Percentiles rank a stretch among this genome's conserved stretches.
Evolutionary conservation across 148 eudicot species (phyloP).

Genomic region (Selenicereus undatus): DNA sequence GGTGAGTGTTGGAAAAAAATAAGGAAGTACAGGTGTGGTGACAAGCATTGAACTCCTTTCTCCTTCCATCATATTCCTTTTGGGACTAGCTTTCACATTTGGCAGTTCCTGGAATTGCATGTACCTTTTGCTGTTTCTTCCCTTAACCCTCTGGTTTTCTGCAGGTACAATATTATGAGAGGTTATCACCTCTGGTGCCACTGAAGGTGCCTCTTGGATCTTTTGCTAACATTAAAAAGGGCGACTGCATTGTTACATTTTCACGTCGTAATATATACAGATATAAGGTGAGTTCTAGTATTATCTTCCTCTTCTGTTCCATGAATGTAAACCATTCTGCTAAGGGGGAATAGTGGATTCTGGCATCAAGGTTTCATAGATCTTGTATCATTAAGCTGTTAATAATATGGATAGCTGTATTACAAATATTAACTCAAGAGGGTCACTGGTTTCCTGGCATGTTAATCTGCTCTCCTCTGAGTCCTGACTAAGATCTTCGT

Average conservation of each 20-base stretch:
- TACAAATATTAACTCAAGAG: too few relatives aligned
- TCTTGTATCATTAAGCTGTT: too few relatives aligned
- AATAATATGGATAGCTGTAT: too few relatives aligned
- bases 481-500: not conserved
- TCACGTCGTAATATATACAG: conserved; percentile 74
- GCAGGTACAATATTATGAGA: conserved; percentile 77
- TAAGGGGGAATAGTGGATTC: not conserved
- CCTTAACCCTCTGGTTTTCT: not conserved
- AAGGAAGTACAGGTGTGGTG: not conserved
- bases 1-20: not conserved
- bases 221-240: conserved; percentile 61
- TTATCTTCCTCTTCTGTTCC: not conserved
- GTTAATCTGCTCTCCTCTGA: not conserved
- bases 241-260: conserved; percentile 92
- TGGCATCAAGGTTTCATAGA: too few relatives aligned
- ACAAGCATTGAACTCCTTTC: not conserved
- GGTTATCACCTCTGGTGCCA: conserved; percentile 90
- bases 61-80: not conserved
- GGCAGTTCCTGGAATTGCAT: not conserved
- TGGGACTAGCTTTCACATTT: not conserved
- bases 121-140: conserved; percentile 3
- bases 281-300: conserved; percentile 46
- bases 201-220: conserved; percentile 69
- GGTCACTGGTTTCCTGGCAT: too few relatives aligned
- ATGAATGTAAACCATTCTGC: not conserved